These are phyloP conservation scores for Crithidia bombi DNA, from an alignment of 208 protist species.

Conservation along the genomic window DNA sequence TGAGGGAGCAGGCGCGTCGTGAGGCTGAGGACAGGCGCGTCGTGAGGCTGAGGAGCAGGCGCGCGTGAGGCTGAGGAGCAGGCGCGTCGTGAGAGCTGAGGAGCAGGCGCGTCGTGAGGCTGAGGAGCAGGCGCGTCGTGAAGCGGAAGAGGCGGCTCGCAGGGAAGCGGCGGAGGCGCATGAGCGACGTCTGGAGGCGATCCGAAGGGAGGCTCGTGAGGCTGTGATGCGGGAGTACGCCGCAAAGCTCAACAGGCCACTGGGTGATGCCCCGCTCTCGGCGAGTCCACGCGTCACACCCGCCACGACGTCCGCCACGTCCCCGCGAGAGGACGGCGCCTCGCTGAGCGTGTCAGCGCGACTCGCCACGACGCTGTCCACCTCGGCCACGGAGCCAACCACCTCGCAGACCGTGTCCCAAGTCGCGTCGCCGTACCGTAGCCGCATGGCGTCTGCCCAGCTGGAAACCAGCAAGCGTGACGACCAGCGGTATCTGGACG, in stretches of 20 bases:
- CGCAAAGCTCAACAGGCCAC: conserved; percentile 35
- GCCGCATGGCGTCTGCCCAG: conserved; percentile 5
- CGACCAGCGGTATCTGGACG: neutral
- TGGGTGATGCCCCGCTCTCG: conserved; percentile 8
- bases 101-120: conserved; percentile 28
- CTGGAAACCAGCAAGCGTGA: conserved; percentile 6
- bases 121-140: conserved; percentile 25
- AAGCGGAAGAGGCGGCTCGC: conserved; percentile 30
- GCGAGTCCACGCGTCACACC: neutral
- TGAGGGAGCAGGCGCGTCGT: no score
- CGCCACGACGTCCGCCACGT: neutral
- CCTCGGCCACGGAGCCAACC: neutral
- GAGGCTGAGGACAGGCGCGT: neutral
- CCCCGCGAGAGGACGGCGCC: neutral
- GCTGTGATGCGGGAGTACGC: conserved; percentile 47
- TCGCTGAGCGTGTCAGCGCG: neutral
- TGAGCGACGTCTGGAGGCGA: conserved; percentile 39
- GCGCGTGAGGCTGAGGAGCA: conserved; percentile 42
- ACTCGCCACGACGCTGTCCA: neutral
- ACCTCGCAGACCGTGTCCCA: neutral
- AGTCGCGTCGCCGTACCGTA: conserved; percentile 8
- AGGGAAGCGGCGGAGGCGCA: conserved; percentile 34
- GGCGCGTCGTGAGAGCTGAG: conserved; percentile 34
- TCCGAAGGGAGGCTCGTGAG: conserved; percentile 42
- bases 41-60: conserved; percentile 41